phyloP scores from a whole-genome alignment of 1,284 basidiomycete species.

The Heimioporus retisporus region DNA sequence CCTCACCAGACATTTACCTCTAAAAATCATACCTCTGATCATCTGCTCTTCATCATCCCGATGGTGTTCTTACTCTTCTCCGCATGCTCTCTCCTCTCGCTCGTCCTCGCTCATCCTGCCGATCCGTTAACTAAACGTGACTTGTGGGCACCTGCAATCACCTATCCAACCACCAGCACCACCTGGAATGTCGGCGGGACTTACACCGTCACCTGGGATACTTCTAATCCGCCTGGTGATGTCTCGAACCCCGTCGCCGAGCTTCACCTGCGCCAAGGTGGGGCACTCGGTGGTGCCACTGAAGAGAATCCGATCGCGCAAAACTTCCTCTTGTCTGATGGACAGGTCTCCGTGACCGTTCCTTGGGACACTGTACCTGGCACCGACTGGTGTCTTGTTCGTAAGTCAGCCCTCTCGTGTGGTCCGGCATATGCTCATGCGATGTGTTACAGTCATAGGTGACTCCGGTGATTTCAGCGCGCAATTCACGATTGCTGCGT shows the following conservation, averaged over 20 bases:
- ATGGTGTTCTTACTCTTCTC: too few relatives aligned
- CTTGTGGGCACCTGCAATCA: constrained; percentile 58
- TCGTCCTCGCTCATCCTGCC: constrained; percentile 40
- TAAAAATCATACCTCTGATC: too few relatives aligned
- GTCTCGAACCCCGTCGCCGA: constrained; percentile 58
- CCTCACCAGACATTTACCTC: too few relatives aligned
- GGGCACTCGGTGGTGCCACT: constrained; percentile 26
- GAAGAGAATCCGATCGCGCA: constrained; percentile 44
- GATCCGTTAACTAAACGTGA: constrained; percentile 45
- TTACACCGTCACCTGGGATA: constrained; percentile 60
- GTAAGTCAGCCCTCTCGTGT: constrained; percentile 39
- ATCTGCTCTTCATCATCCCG: too few relatives aligned
- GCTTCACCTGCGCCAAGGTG: constrained; percentile 51
- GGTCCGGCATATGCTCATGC: neutral
- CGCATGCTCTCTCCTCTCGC: constrained; percentile 31
- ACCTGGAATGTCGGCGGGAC: constrained; percentile 54
- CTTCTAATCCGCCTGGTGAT: constrained; percentile 48
- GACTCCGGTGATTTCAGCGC: constrained; percentile 60
- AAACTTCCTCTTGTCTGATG: constrained; percentile 53
- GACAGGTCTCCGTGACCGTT: constrained; percentile 49
- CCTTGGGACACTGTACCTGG: constrained; percentile 46
- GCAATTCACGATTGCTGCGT: constrained; percentile 47
- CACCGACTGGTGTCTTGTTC: constrained; percentile 50
- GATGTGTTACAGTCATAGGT: constrained; percentile 53
- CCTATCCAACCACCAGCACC: constrained; percentile 47